Base-by-base conservation (phyloP, 2,329 filamentous ascomycete species). In the Emmonsia crescens region DNA sequence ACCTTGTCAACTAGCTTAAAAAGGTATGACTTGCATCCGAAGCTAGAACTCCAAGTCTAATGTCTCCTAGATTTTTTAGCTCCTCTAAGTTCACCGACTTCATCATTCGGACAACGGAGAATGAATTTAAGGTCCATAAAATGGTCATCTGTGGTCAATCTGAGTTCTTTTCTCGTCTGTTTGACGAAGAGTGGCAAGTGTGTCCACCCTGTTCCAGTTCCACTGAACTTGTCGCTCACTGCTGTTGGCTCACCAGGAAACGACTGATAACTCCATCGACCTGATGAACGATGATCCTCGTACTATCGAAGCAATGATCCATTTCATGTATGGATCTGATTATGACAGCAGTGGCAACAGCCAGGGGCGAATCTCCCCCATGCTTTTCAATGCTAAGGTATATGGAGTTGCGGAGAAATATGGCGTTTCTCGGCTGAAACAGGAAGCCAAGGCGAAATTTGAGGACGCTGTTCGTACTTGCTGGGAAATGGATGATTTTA, bases 361-460 rank as follows among this genome's bases (percentile, higher is more conserved):
- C n/a, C n/a, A n/a, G n/a, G 68, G 64, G 29, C 52, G 62, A 40
- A 56, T 58, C 16, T 68, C 66, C 12, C 63, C 66, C 12, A 67
- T 69, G 63, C 49, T 68, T 9, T 67, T 71, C 24, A 61, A 68
- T 61, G 61, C 65, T 51, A 66, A 64, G 51, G 61, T 71, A 6
- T 71, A 70, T 56, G 61, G 66, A 31, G 54, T 69, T 21, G 66
- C 63, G 6, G 68, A 71, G 40, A 72, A 69, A 63, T 71, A 71
- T 44, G 60, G 29, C 5, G 56, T 71, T 31, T 59, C 63, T 0
- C 49, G 49, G 21, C 60, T 71, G 2, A 70, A 70, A 63, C 19
- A 62, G 2, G 31, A 52, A 24, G 66, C 67, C n/a, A 64, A 60
- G 57, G 48, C 64, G 44, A 69, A 65, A n/a, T 70, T 70, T 56